These are phyloP conservation scores for Ophiocordyceps unilateralis DNA, from an alignment of 2,329 filamentous ascomycete genomes.

Conservation along the genomic window DNA sequence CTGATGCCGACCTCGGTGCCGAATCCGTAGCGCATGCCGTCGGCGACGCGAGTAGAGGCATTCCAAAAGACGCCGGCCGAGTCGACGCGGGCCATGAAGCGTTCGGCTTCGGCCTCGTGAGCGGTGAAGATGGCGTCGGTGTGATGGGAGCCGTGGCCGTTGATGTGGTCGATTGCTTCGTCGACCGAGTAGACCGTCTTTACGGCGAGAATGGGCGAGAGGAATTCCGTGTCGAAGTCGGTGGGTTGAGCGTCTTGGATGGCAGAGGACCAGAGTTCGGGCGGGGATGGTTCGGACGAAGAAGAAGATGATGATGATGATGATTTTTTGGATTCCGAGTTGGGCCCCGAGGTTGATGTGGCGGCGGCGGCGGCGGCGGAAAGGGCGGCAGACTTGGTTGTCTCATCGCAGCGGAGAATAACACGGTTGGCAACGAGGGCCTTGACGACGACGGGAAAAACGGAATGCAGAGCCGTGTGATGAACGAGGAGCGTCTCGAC, in stretches of 20 bases:
- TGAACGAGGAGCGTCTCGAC: slow-evolving; percentile 86
- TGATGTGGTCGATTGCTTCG: slow-evolving; percentile 75
- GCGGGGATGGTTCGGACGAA: background rate
- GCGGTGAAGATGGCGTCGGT: slow-evolving; percentile 80
- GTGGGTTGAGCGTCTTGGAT: slow-evolving; percentile 48
- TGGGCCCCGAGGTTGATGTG: no score
- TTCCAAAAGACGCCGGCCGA: slow-evolving; percentile 95
- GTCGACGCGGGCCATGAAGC: slow-evolving; percentile 74
- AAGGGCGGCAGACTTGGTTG: slow-evolving; percentile 45
- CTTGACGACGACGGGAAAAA: slow-evolving; percentile 55
- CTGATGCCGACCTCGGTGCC: slow-evolving; percentile 96
- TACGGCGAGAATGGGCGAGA: slow-evolving; percentile 69
- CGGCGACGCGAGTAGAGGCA: slow-evolving; percentile 80
- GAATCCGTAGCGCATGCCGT: slow-evolving; percentile 95
- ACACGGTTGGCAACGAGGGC: slow-evolving; percentile 65
- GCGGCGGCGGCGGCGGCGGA: slow-evolving; percentile 23
- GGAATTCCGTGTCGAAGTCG: slow-evolving; percentile 81
- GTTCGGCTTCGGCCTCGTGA: slow-evolving; percentile 48
- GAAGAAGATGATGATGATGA: background rate
- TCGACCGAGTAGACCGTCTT: slow-evolving; percentile 56
- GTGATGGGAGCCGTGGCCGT: slow-evolving; percentile 80
- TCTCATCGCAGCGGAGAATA: slow-evolving; percentile 59
- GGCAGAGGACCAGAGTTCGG: slow-evolving; percentile 8
- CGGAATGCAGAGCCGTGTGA: slow-evolving; percentile 44
- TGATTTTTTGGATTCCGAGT: no score